phyloP scores from a whole-genome alignment of 805 yeast species.

The Priceomyces medius region DNA sequence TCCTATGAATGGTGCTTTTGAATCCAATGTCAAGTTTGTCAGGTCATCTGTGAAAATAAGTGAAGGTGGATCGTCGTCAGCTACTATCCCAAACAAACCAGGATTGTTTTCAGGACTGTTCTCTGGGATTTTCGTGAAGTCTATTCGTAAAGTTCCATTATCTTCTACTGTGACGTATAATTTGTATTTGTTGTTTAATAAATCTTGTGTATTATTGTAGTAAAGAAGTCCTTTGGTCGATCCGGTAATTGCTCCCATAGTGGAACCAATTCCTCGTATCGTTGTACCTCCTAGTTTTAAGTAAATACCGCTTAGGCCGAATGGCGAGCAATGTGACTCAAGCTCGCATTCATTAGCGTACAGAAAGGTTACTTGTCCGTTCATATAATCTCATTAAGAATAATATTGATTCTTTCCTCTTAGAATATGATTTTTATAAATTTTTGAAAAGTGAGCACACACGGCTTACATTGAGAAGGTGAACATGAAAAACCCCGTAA shows the following conservation, averaged over 20 bases:
- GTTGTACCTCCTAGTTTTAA: constrained; percentile 48
- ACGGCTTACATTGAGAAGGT: too few species aligned
- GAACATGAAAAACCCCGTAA: too few species aligned
- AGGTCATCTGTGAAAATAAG: constrained; percentile 50
- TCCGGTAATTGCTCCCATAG: constrained; percentile 58
- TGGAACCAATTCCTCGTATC: constrained; percentile 54
- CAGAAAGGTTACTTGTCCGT: constrained; percentile 30
- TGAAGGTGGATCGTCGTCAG: constrained; percentile 41
- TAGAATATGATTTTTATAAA: too few species aligned
- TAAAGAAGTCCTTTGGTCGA: constrained; percentile 48
- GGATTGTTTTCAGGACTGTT: not conserved
- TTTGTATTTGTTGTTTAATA: constrained; percentile 47
- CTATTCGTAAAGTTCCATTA: constrained; percentile 46
- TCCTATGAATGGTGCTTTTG: constrained; percentile 54
- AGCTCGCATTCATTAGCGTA: constrained; percentile 51
- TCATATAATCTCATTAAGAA: constrained; percentile 3
- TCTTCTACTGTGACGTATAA: constrained; percentile 49
- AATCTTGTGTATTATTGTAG: constrained; percentile 48
- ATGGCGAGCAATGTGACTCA: constrained; percentile 57
- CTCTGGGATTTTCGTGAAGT: constrained; percentile 45
- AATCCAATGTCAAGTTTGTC: constrained; percentile 53
- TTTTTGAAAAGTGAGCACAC: too few species aligned
- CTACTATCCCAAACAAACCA: constrained; percentile 1
- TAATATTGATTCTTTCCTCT: too few species aligned
- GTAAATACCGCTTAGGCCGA: constrained; percentile 53